Evolutionary conservation across 2,329 filamentous ascomycete species (phyloP).

Genomic region (Penicillium palitans): DNA sequence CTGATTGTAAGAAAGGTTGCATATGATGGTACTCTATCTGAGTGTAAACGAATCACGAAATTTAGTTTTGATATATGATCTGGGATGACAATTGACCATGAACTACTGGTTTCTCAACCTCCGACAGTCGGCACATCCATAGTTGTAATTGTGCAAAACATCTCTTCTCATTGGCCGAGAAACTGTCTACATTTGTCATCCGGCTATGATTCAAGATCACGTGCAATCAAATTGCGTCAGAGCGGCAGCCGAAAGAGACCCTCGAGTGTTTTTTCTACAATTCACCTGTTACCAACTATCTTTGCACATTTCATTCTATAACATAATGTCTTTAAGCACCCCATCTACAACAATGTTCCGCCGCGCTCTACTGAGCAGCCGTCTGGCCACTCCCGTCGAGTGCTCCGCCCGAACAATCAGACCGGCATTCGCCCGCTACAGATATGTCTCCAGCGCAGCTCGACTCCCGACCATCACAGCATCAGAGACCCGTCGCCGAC

Average conservation of each 20-base stretch:
- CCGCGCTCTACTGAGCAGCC: constrained; percentile 29
- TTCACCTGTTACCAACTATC: neutral
- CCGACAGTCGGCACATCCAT: constrained; percentile 19
- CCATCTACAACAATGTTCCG: constrained; percentile 36
- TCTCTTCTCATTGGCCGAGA: constrained; percentile 25
- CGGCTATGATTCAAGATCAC: constrained; percentile 19
- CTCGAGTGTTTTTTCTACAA: constrained; percentile 7
- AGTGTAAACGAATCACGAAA: no score
- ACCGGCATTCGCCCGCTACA: constrained; percentile 33
- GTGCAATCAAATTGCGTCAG: constrained; percentile 37
- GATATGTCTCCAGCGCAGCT: constrained; percentile 46
- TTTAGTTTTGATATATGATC: neutral
- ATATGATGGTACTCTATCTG: neutral
- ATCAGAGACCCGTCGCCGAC: constrained; percentile 49
- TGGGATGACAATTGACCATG: neutral
- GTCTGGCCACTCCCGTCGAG: constrained; percentile 27
- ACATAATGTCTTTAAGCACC: constrained; percentile 35
- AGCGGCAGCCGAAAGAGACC: constrained; percentile 15
- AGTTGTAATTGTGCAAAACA: constrained; percentile 19
- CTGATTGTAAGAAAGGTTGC: neutral
- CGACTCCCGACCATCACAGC: constrained; percentile 50
- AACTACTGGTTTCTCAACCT: neutral
- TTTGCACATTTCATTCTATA: neutral
- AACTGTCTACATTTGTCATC: constrained; percentile 32
- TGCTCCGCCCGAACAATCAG: constrained; percentile 31